Conservation (phyloP, 2,329 filamentous ascomycete species). For the Aspergillus brasiliensis region DNA sequence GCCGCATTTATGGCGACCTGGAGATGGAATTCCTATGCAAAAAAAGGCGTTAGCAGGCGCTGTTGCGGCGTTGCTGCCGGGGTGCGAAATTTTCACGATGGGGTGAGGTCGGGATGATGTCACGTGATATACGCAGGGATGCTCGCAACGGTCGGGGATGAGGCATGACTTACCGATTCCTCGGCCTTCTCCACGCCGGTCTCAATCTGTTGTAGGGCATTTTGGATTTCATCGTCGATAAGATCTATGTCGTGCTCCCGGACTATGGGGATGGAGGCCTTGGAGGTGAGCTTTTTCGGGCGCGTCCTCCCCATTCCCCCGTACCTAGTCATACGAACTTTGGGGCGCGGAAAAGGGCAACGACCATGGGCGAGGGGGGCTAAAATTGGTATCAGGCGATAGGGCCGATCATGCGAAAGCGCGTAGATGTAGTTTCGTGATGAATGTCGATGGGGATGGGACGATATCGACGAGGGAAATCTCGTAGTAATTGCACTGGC, state of each 20-base stretch:
- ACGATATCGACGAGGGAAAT: slow-evolving; percentile 38
- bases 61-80: slow-evolving; percentile 17
- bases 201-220: slow-evolving; percentile 80
- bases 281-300: slow-evolving; percentile 78
- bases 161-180: slow-evolving; percentile 78
- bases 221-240: slow-evolving; percentile 82
- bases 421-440: slow-evolving; percentile 57
- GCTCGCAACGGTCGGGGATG: slow-evolving; percentile 35
- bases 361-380: slow-evolving; percentile 53
- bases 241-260: slow-evolving; percentile 89
- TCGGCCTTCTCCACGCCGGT: slow-evolving; percentile 97
- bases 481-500: slow-evolving; percentile 36
- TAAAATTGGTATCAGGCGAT: slow-evolving; percentile 67
- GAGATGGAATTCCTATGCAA: slow-evolving; percentile 83
- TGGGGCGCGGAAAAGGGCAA: slow-evolving; percentile 40
- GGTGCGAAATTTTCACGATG: slow-evolving; percentile 37
- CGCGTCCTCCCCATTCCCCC: slow-evolving; percentile 51
- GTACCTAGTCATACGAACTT: slow-evolving; percentile 49
- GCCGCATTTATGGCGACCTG: slow-evolving; percentile 76
- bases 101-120: slow-evolving; percentile 32
- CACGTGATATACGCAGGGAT: slow-evolving; percentile 44
- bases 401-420: slow-evolving; percentile 59
- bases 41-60: slow-evolving; percentile 20
- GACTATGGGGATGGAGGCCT: slow-evolving; percentile 83
- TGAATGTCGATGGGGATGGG: slow-evolving; percentile 55